These are phyloP conservation scores for Oldenlandia corymbosa DNA, from an alignment of 257 asterid genomes.

Conservation along the genomic window DNA sequence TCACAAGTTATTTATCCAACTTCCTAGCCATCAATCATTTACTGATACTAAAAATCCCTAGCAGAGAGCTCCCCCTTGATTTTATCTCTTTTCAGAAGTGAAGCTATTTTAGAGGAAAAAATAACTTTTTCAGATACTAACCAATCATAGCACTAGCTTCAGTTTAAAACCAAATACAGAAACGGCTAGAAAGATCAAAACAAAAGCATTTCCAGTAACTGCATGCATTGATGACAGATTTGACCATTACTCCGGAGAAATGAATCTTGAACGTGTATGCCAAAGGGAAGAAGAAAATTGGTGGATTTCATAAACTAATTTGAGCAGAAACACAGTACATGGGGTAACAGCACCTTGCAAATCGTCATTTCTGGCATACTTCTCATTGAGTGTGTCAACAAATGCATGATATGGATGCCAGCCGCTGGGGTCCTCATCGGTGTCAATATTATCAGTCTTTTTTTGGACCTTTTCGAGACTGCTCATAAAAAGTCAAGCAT, in stretches of 20 bases:
- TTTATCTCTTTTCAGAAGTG: too few relatives aligned
- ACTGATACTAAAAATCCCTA: neutral
- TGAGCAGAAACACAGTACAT: conserved; percentile 3
- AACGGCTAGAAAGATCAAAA: neutral
- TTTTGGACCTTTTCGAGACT: conserved; percentile 66
- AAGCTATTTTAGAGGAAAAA: too few relatives aligned
- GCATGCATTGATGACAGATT: neutral
- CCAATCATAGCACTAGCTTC: too few relatives aligned
- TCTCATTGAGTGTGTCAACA: conserved; percentile 67
- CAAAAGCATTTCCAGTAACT: neutral
- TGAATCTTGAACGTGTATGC: neutral
- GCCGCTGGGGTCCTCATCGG: conserved; percentile 80
- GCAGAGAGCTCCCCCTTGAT: too few relatives aligned
- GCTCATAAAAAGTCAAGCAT: conserved; percentile 9
- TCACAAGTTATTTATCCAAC: neutral
- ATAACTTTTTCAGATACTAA: too few relatives aligned
- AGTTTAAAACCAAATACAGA: neutral
- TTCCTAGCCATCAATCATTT: neutral
- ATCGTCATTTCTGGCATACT: conserved; percentile 65
- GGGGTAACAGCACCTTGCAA: conserved; percentile 51
- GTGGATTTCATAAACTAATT: neutral
- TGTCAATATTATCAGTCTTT: conserved; percentile 59
- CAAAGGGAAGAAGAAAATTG: neutral
- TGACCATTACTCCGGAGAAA: neutral
- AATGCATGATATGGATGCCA: conserved; percentile 75